phyloP scores from a whole-genome alignment of 2,329 filamentous ascomycete species.

The Calcarisporium arbuscula region DNA sequence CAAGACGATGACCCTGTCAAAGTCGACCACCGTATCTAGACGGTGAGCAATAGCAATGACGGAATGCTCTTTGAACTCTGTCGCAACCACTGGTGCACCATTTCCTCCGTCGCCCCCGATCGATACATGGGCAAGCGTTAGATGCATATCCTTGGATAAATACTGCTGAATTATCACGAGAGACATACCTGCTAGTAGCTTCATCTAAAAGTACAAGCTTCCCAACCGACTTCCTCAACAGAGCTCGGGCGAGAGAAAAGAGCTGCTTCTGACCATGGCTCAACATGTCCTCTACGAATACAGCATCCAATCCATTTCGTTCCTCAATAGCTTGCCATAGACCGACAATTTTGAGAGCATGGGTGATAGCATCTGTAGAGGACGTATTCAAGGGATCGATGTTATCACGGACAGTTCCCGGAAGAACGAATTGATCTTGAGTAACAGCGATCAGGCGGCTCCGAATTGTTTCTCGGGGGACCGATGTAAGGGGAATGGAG shows the following conservation, averaged over 20 bases:
- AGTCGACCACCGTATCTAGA: slow-evolving; percentile 34
- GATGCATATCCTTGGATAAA: too few relatives aligned
- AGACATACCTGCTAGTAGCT: slow-evolving; percentile 25
- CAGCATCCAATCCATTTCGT: slow-evolving; percentile 29
- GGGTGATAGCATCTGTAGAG: slow-evolving; percentile 29
- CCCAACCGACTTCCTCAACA: slow-evolving; percentile 30
- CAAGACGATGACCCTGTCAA: slow-evolving; percentile 21
- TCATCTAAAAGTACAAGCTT: slow-evolving; percentile 41
- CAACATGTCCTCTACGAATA: slow-evolving; percentile 26
- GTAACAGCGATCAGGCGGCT: slow-evolving; percentile 38
- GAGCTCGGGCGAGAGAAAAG: slow-evolving; percentile 41
- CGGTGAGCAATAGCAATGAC: slow-evolving; percentile 40
- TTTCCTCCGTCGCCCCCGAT: slow-evolving; percentile 24
- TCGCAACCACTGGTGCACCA: slow-evolving; percentile 26
- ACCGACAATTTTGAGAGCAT: slow-evolving; percentile 35
- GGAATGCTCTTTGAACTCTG: slow-evolving; percentile 37
- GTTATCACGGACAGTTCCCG: slow-evolving; percentile 40
- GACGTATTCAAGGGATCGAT: slow-evolving; percentile 31
- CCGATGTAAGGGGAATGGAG: slow-evolving; percentile 29
- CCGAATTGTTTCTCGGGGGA: slow-evolving; percentile 37
- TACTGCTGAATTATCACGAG: too few relatives aligned
- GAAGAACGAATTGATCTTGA: slow-evolving; percentile 43
- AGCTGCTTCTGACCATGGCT: slow-evolving; percentile 45
- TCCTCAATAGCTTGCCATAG: slow-evolving; percentile 33
- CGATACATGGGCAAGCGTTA: too few relatives aligned